These are phyloP conservation scores for Fusarium heterosporum DNA, from an alignment of 2,329 filamentous ascomycete species.

Conservation along the genomic window DNA sequence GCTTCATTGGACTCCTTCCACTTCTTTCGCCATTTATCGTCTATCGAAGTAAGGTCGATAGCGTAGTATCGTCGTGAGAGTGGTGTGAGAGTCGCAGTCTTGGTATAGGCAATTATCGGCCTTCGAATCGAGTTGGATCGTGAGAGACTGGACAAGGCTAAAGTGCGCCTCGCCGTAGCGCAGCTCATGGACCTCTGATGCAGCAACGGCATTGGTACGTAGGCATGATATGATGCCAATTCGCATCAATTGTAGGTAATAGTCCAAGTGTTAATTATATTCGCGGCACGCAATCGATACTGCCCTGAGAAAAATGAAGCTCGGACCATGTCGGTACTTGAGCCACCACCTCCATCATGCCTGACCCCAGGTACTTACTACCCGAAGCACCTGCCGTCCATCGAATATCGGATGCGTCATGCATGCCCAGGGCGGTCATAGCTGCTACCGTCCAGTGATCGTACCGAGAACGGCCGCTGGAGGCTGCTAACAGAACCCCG, in stretches of 20 bases:
- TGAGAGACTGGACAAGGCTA: constrained; percentile 9
- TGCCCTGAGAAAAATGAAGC: constrained; percentile 32
- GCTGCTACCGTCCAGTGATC: constrained; percentile 19
- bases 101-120: constrained; percentile 23
- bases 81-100: constrained; percentile 4
- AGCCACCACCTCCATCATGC: constrained; percentile 33
- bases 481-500: constrained; percentile 35
- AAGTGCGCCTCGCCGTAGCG: constrained; percentile 36
- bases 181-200: constrained; percentile 47
- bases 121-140: constrained; percentile 24
- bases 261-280: neutral
- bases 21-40: constrained; percentile 63
- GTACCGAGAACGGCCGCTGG: constrained; percentile 38
- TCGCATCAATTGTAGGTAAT: constrained; percentile 24
- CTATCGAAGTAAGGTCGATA: constrained; percentile 61
- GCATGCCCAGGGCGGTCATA: constrained; percentile 2
- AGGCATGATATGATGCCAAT: constrained; percentile 47
- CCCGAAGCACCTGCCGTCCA: neutral
- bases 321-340: constrained; percentile 44
- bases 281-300: neutral
- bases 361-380: constrained; percentile 26
- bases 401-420: constrained; percentile 26
- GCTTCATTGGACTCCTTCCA: constrained; percentile 52
- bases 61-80: constrained; percentile 53
- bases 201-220: constrained; percentile 47